Base-by-base conservation (phyloP, 1,139 yeast species). In the Taphrina confusa region DNA sequence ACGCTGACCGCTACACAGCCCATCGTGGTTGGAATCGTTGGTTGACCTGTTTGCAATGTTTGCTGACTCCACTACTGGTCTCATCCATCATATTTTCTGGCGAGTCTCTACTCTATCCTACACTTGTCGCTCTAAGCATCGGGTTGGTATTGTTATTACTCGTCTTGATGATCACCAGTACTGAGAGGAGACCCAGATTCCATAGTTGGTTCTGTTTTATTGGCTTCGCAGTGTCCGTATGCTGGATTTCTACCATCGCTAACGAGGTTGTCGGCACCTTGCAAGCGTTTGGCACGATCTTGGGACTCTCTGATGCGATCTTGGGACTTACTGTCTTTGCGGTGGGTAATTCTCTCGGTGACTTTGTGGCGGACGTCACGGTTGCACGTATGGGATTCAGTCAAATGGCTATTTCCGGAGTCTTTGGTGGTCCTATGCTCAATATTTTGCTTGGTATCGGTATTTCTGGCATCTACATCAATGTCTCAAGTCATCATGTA, bases 381-480 rank as follows among this genome's bases (percentile, higher is more conserved):
- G 83, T 92, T 57, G 92, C 96, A 0, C 78, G 76, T 64, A 82
- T 88, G 82, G 97, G 97, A 0, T 85, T 84, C 75, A 91, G 96
- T 0, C 79, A 87, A 64, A 88, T 91, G 92, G 97, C 97, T 0
- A 77, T 92, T 42, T 87, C 95, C 12, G 97, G 97, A 0, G 91
- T 97, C 69, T 87, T 90, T 72, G 97, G 97, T 0, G 94, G 97
- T 0, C 97, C 97, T 0, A 74, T 91, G 67, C 69, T 84, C 52
- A 84, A 83, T 65, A 75, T 84, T 39, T 70, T 84, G 4, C 71
- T 83, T 3, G 90, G 90, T 0, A 73, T 84, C 25, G 88, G 89
- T 1, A 72, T 85, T 5, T 84, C 86, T 65, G 88, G 92, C 0
- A 67, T 87, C 39, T 54, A 54, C 51, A 54, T 54, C 50, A 54